Evolutionary conservation across 108 stramenopile species (phyloP), one percentile per base, ranked within the genome.

Genomic region (Stephanodiscus minutulus): DNA sequence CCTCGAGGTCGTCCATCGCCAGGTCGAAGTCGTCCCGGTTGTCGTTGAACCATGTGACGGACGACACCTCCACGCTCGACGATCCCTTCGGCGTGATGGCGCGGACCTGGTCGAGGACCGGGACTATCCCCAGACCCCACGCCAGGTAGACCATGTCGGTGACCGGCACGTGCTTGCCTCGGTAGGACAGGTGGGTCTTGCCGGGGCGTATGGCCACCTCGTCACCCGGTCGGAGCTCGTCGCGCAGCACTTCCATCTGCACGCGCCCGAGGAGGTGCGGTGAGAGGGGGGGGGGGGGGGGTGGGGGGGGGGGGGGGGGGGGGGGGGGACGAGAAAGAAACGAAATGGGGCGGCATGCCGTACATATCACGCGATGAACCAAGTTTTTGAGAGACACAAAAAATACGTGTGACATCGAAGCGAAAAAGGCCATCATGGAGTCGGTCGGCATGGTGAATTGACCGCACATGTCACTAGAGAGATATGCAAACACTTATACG

Each of bases 161-260:
- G 46, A 91, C 88, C 27, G 90, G 89, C 21, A 87, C 79, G 60
- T 88, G 81, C 59, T 86, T 68, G 61, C 90, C 87, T 8, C 66
- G 62, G 46, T 91, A 88, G 6, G 62, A 66, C 1, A 91, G 81
- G 28, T 60, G 78, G 7, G 61, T 66, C 46, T 77, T 75, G 7
- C 90, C 90, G 11, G 85, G 84, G 67, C 82, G 82, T 53, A 91
- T 76, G 29, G 90, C 90, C 18, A 91, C 74, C 64, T 91, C 90
- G 47, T 91, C 90, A 12, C 90, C 90, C 18, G 85, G 70, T 61
- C 80, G 77, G 41, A 90, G 53, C 41, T 87, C 83, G 44, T 82
- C 56, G 60, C 62, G 78, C 31, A 90, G 56, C 13, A 86, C 85
- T 54, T 82, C 81, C 17, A 71, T 68, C 83, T 84, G 52, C n/a